Evolutionary conservation across 1,284 basidiomycete species (phyloP), one percentile per base, ranked within the genome.

Genomic region (Cryptococcus floricola): DNA sequence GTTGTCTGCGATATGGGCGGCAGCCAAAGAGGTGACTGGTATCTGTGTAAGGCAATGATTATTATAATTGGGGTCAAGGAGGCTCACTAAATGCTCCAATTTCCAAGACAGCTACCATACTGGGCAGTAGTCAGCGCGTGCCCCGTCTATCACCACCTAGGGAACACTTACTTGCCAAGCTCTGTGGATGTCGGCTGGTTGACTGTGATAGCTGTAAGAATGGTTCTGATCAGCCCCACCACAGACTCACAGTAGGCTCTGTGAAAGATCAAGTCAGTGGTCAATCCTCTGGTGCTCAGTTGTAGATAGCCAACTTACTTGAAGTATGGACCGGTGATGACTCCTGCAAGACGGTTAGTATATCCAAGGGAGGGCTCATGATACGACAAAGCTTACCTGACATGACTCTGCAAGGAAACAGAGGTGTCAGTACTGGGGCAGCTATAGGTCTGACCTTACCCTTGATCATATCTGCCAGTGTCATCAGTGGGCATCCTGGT

Each of bases 271-370:
- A 18, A 23, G 42, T 44, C 42, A 44, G 42, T 5, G 10, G 6
- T 34, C 31, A 12, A n/a, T 9, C 3, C 5, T 5, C 18, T 44
- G 42, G 14, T 19, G 25, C 46, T 48, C 46, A 42, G 16, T 23
- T 45, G 13, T 46, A 18, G 5, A 50, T n/a, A 12, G 10, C 34
- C 7, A 12, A 70, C 69, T 59, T 49, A 68, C 66, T 83, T 85
- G 78, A 97, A 96, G 74, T 93, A 85, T 27, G 91, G 91, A 0
- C 91, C 90, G 19, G 94, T 98, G 75, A 98, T 95, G 67, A 96
- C 87, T 34, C 91, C 91, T 63, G 86, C 4, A 46, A 5, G 28
- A 50, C 61, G 28, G 31, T 34, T 34, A 68, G 59, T 47, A n/a
- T 34, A 41, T n/a, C 45, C 19, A 51, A 28, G 27, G 12, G 5